Evolutionary conservation across 805 yeast genomes (phyloP), one percentile per base, ranked within the genome.

Genomic region (Blastobotrys chiropterorum): DNA sequence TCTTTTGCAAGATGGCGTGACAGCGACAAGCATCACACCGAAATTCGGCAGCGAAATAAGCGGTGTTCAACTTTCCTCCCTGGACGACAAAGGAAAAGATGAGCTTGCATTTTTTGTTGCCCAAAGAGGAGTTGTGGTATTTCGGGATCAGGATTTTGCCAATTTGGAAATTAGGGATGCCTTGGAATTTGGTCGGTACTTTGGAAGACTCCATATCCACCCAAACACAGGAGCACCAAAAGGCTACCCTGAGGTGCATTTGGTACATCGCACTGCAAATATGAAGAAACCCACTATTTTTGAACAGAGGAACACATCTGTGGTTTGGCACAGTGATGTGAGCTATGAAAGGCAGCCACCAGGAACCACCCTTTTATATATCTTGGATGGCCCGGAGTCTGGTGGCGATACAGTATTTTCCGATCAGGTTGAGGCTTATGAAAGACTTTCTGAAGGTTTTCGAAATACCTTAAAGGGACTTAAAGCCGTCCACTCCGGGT

Each of bases 351-450:
- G 74, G 53, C 87, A 82, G 64, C 85, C 90, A 5, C 86, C 90
- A 8, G 85, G 87, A 15, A 71, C 78, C 44, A 85, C 92, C 0
- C 76, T 83, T 55, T 81, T 85, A 63, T 73, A 79, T 3, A 79
- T 82, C 50, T 68, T 85, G 44, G 86, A 84, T 48, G 72, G 73
- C 31, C 81, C 81, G 22, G 79, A 76, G 19, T 66, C 80, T 43
- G 90, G 92, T 50, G 94, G 94, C 55, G 94, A 86, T 65, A 86
- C 88, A 14, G 70, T 84, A 46, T 86, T 84, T 62, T 78, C 86
- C n/a, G 87, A 84, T 62, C 74, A 81, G 22, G 72, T 74, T 39
- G 89, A 83, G 64, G 89, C 88, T 8, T 86, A 82, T 67, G 78
- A 82, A 53, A 72, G 90, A 60, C 73, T 86, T 50, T 84, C 90